Evolutionary conservation across 371 early-diverging fungal species (phyloP).

Genomic region (Mortierella sp.): DNA sequence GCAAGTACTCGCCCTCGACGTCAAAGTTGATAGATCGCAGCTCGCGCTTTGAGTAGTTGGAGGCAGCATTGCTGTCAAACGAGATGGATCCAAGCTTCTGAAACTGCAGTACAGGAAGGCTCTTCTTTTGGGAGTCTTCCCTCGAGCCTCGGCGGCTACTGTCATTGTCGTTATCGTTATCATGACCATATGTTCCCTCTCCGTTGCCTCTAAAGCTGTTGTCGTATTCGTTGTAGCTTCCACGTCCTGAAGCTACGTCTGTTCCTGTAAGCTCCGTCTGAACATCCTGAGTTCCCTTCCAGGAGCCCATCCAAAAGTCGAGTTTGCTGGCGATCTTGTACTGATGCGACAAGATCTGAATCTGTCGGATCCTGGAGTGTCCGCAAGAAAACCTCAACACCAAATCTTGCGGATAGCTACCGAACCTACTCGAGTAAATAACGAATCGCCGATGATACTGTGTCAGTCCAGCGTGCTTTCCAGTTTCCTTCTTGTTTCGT

Average conservation of each 20-base stretch:
- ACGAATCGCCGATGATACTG: background rate
- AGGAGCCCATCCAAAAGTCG: constrained; percentile 75
- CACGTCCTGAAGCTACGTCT: constrained; percentile 12
- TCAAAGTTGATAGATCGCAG: constrained; percentile 83
- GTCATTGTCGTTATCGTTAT: constrained; percentile 20
- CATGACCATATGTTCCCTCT: constrained; percentile 10
- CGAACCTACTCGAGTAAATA: constrained; percentile 66
- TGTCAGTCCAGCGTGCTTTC: background rate
- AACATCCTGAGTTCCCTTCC: constrained; percentile 41
- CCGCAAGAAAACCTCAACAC: constrained; percentile 74
- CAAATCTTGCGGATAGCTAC: constrained; percentile 79
- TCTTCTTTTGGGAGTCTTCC: constrained; percentile 22
- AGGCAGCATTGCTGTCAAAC: constrained; percentile 65
- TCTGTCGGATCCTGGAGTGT: constrained; percentile 72
- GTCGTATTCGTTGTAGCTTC: constrained; percentile 13
- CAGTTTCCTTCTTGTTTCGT: background rate
- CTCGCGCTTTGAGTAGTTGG: constrained; percentile 74
- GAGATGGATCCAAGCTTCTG: constrained; percentile 62
- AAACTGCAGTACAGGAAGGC: constrained; percentile 40
- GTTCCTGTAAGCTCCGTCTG: constrained; percentile 13
- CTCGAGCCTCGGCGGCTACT: constrained; percentile 26
- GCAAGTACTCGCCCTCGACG: constrained; percentile 78
- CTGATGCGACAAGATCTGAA: constrained; percentile 84
- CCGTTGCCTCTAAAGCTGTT: constrained; percentile 7
- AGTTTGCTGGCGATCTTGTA: constrained; percentile 86